Base-by-base conservation (phyloP, 345 rosid genomes). In the Pistacia vera region DNA sequence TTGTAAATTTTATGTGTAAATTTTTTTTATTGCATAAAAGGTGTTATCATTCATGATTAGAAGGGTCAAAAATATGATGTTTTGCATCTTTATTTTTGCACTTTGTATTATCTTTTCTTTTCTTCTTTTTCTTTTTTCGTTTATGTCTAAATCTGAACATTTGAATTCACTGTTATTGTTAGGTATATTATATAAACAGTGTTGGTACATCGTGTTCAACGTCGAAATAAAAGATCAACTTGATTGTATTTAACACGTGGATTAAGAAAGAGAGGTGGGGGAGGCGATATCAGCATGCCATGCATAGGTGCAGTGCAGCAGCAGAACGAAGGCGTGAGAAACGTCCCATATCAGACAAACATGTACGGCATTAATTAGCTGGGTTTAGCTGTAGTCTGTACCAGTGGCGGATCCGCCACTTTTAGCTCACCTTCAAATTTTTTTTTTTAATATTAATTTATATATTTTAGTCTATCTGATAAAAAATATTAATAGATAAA, bases 341-440 rank as follows among this genome's bases (percentile, higher is more conserved):
- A 46, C 5, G 6, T 14, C 44, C 33, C 4, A 30, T 38, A 12
- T 13, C 57, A 25, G 38, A 49, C 36, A 25, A 68, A 28, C 17
- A 17, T 17, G 60, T n/a, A 70, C 73, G 63, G 73, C 51, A n/a
- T 46, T 20, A 11, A 22, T 54, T 69, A 48, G 63, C 25, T 22
- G 25, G n/a, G n/a, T n/a, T n/a, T n/a, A n/a, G n/a, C 73, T 70
- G 25, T 35, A 9, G n/a, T n/a, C n/a, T n/a, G n/a, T n/a, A n/a
- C n/a, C n/a, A n/a, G n/a, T n/a, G n/a, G n/a, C n/a, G n/a, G n/a
- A n/a, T n/a, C n/a, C n/a, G n/a, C n/a, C n/a, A n/a, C n/a, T n/a
- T n/a, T n/a, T n/a, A n/a, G n/a, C n/a, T n/a, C n/a, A n/a, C n/a
- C n/a, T n/a, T n/a, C n/a, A n/a, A n/a, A n/a, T n/a, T n/a, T n/a